Base-by-base conservation (phyloP, 495 filamentous ascomycete species). In the Cetradonia linearis region DNA sequence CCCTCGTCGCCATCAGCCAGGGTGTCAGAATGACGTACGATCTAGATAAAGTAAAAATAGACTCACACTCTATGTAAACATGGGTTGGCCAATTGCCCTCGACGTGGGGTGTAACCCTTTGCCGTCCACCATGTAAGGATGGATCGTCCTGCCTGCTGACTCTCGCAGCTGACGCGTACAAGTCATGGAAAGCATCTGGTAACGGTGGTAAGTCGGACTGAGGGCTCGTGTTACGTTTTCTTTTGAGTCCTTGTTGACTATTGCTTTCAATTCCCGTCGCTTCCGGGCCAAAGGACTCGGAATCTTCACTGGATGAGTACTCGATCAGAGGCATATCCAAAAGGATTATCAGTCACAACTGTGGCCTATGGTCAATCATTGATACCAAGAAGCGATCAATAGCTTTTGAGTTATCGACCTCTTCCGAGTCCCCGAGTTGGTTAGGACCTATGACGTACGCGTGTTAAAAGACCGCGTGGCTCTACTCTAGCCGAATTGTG, bases 21-120 rank as follows among this genome's bases (percentile, higher is more conserved):
- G 14, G 30, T 49, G 20, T 28, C 2, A 11, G 27, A 28, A 25
- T 20, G n/a, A 48, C 31, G 44, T 46, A 28, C 46, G 23, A 31
- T 16, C 7, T 23, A 14, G 23, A 49, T 37, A 18, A 65, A 36
- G n/a, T 13, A 18, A 36, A 34, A 57, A 23, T 10, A 30, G n/a
- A 74, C 83, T 69, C 78, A 92, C 92, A 98, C 76, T 97, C 92
- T 58, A 97, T 76, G 70, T 94, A 98, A 25, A 96, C 66, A 71
- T 96, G 91, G 20, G 84, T 90, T 2, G 93, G 88, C 93, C 93
- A 98, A 73, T 88, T 87, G 27, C 93, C 93, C 55, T 86, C 81
- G 14, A 92, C 74, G 71, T 98, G 93, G 3, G 93, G 91, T 46
- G 82, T 87, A 46, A 81, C 80, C 28, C 93, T 79, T 67, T 84